Base-by-base conservation (phyloP, 768 basidiomycete genomes). In the Daedaleopsis sinensis region DNA sequence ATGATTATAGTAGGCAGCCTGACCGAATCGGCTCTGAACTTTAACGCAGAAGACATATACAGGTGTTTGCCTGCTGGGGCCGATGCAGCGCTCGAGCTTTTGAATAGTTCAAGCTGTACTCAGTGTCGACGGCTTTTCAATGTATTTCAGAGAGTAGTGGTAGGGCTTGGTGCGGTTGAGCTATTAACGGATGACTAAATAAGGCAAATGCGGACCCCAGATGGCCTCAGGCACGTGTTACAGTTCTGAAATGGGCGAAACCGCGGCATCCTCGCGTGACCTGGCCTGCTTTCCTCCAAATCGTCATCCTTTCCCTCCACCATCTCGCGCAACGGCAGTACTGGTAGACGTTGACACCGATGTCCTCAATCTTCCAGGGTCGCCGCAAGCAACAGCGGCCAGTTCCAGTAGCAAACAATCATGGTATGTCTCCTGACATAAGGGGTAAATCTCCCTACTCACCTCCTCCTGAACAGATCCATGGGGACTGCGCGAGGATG, bases 331-430 rank as follows among this genome's bases (percentile, higher is more conserved):
- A 4, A 21, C 19, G 5, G 24, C 47, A 21, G n/a, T 21, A 21
- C 23, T 19, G 13, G 15, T 18, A 46, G 44, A 12, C 43, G 2
- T 9, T 2, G 11, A 42, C 27, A 23, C 38, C 10, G 37, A 37
- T 53, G 48, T 21, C 53, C 10, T 38, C 39, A 1, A 59, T 64
- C 35, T 64, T 64, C 23, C 58, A 55, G 1, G 49, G 59, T n/a
- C 58, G 62, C 16, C 62, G 62, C 16, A 58, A 51, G 43, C 62
- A 64, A 21, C 55, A 57, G 37, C 46, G 62, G 16, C 55, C 58
- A 12, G 58, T 64, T 18, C 58, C 57, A 18, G 21, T 42, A 27
- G 42, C 23, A 13, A 59, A 59, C 23, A 49, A 59, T 43, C 51
- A 50, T 36, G 62, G 62, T 64, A 13, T 15, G 49, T 27, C 23